Conservation (phyloP, 371 early-diverging fungal species). For the Mucor lusitanicus region DNA sequence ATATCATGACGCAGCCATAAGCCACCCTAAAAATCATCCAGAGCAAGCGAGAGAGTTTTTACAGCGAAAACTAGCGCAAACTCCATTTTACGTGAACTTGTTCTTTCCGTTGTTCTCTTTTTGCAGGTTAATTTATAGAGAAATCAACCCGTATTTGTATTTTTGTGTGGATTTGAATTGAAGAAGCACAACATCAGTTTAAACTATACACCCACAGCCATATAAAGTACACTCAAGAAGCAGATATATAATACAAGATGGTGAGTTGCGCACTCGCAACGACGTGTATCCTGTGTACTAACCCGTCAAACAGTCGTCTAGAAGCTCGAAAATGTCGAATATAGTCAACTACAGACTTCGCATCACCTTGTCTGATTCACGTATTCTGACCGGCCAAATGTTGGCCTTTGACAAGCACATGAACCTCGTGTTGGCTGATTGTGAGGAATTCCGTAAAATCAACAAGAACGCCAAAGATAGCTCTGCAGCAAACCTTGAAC, state of each 20-base stretch:
- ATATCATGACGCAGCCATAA: conserved; percentile 13
- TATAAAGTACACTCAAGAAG: background rate
- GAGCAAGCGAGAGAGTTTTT: background rate
- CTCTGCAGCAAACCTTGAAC: conserved; percentile 55
- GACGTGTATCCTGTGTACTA: background rate
- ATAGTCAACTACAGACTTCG: conserved; percentile 95
- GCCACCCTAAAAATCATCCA: conserved; percentile 10
- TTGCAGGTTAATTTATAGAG: background rate
- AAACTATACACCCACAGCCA: background rate
- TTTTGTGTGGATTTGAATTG: background rate
- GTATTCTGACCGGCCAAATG: conserved; percentile 95
- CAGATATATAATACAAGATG: background rate
- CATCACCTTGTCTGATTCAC: conserved; percentile 89
- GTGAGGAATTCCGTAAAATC: conserved; percentile 94
- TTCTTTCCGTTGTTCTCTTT: conserved; percentile 1
- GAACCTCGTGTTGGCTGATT: conserved; percentile 97
- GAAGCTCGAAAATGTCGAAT: conserved; percentile 87
- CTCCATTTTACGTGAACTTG: background rate
- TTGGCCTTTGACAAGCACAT: conserved; percentile 98
- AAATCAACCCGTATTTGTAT: background rate
- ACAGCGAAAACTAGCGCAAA: background rate
- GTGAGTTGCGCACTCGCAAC: background rate
- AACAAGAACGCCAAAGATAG: conserved; percentile 66
- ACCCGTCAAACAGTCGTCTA: conserved; percentile 43
- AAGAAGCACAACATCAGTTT: background rate